Evolutionary conservation across 768 basidiomycete genomes (phyloP).

Genomic region (Baorangia bicolor): DNA sequence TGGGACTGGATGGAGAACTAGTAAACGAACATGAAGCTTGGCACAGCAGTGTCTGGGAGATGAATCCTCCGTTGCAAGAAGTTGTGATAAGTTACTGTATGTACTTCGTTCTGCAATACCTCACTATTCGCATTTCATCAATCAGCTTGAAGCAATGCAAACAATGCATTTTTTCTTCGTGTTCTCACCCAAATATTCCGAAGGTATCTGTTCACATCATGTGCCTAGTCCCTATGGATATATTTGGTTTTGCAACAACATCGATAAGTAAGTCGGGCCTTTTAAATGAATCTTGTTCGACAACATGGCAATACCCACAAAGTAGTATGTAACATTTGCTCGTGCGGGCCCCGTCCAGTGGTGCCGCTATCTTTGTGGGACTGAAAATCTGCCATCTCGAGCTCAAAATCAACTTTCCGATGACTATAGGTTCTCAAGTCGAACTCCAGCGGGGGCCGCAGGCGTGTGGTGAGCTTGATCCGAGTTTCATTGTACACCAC

Average conservation of each 20-base stretch:
- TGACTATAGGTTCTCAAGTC: neutral
- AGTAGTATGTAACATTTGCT: neutral
- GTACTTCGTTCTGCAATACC: constrained; percentile 10
- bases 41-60: neutral
- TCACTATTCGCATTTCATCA: constrained; percentile 7
- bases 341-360: no score
- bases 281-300: constrained; percentile 2
- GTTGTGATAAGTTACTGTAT: constrained; percentile 8
- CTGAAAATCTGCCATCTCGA: neutral
- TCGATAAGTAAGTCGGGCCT: neutral
- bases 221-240: neutral
- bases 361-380: neutral
- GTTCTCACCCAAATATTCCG: neutral
- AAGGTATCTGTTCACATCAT: neutral
- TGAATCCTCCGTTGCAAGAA: neutral
- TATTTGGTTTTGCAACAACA: neutral
- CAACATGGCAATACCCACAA: no score
- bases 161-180: neutral
- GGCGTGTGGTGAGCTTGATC: constrained; percentile 1
- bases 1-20: no score
- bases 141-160: neutral
- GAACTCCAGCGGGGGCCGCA: neutral
- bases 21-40: constrained; percentile 24
- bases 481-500: neutral
- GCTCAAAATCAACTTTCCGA: neutral